Evolutionary conservation across 2,329 filamentous ascomycete genomes (phyloP).

Genomic region (Aureobasidium uvarum): DNA sequence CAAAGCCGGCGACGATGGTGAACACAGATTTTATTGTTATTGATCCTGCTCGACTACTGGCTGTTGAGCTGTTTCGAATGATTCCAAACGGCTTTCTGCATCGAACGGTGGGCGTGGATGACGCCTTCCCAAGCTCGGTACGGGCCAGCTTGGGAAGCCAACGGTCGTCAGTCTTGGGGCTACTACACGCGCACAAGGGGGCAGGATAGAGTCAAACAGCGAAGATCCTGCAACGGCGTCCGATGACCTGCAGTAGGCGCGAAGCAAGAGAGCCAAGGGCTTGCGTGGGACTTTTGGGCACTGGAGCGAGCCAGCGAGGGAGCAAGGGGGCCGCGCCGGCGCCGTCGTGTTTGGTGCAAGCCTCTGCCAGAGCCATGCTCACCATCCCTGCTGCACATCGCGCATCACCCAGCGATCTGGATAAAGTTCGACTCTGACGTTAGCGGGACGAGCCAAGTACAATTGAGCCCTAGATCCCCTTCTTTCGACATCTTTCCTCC

Average conservation of each 20-base stretch:
- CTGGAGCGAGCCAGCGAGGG: not conserved
- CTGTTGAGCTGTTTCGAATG: conserved; percentile 26
- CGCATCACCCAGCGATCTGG: conserved; percentile 43
- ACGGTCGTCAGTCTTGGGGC: not conserved
- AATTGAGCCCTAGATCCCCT: conserved; percentile 21
- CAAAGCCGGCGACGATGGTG: not conserved
- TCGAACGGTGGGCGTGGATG: conserved; percentile 20
- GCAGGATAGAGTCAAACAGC: conserved; percentile 6
- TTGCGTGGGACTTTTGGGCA: not conserved
- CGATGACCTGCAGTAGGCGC: conserved; percentile 27
- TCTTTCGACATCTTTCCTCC: conserved; percentile 20
- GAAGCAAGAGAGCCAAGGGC: conserved; percentile 9
- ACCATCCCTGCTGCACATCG: conserved; percentile 29
- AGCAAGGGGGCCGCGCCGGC: conserved; percentile 24
- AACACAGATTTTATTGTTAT: conserved; percentile 24
- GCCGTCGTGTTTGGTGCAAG: conserved; percentile 20
- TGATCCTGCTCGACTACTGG: conserved; percentile 21
- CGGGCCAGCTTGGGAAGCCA: not conserved
- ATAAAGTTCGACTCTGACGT: conserved; percentile 31
- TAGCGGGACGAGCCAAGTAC: conserved; percentile 24
- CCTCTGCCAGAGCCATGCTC: conserved; percentile 22
- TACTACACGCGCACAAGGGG: conserved; percentile 12
- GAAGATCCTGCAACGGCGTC: conserved; percentile 20
- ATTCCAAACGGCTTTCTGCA: conserved; percentile 18
- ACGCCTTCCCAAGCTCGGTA: conserved; percentile 21